Percentiles rank a stretch among this genome's conserved stretches.
These are phyloP conservation scores for Melampsora americana DNA, from an alignment of 1,284 basidiomycete genomes.

Conservation along the genomic window DNA sequence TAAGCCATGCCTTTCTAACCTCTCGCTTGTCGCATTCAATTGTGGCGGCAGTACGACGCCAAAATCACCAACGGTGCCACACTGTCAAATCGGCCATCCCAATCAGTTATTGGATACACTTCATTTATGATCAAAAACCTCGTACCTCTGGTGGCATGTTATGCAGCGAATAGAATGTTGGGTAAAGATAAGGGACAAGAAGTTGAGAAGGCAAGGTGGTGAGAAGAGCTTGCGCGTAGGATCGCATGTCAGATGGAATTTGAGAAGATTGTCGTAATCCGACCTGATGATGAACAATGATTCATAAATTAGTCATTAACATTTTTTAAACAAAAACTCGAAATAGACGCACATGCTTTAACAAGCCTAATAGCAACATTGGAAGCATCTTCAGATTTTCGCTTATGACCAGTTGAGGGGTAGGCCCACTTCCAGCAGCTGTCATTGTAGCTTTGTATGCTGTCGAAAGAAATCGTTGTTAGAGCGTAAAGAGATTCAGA, in stretches of 20 bases:
- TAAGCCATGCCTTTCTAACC: slow-evolving; percentile 88
- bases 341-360: slow-evolving; percentile 75
- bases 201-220: slow-evolving; percentile 87
- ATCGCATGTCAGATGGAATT: slow-evolving; percentile 91
- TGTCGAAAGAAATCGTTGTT: background rate
- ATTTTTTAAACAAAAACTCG: slow-evolving; percentile 13
- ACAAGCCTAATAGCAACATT: slow-evolving; percentile 76
- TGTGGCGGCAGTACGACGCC: slow-evolving; percentile 78
- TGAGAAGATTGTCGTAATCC: slow-evolving; percentile 91
- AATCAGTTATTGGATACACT: background rate
- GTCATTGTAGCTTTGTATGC: slow-evolving; percentile 97
- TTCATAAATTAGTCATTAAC: slow-evolving; percentile 29
- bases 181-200: slow-evolving; percentile 88
- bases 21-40: slow-evolving; percentile 87
- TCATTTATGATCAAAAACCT: slow-evolving; percentile 5
- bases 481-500: no score
- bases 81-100: slow-evolving; percentile 53
- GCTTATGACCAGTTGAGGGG: slow-evolving; percentile 84
- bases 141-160: slow-evolving; percentile 87
- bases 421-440: slow-evolving; percentile 82
- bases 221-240: slow-evolving; percentile 88
- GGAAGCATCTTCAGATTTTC: slow-evolving; percentile 94
- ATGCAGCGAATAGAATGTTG: slow-evolving; percentile 91
- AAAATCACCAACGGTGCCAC: slow-evolving; percentile 73
- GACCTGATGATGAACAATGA: slow-evolving; percentile 60